phyloP scores from a whole-genome alignment of 352 stramenopile species.

The Phytophthora agathidicida region DNA sequence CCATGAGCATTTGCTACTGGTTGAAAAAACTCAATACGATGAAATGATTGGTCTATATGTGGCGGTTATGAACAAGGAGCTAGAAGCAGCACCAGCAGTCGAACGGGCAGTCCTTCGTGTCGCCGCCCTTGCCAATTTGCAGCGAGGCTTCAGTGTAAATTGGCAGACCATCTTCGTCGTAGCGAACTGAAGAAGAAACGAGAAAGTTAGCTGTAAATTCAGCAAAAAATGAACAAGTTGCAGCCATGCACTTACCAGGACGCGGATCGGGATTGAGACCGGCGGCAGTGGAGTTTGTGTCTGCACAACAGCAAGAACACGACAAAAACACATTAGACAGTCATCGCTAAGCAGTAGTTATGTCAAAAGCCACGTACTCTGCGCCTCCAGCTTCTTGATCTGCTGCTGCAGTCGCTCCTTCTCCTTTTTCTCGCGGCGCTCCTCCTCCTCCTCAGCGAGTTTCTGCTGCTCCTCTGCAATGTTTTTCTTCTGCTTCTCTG shows the following conservation, averaged over 20 bases:
- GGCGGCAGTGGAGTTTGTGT: conserved; percentile 76
- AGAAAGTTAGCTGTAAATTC: conserved; percentile 7
- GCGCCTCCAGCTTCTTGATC: conserved; percentile 82
- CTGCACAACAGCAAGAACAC: conserved; percentile 33
- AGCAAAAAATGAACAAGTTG: neutral
- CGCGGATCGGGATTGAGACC: conserved; percentile 74
- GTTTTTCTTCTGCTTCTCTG: conserved; percentile 74
- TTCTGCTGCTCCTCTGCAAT: conserved; percentile 62
- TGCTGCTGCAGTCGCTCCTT: conserved; percentile 73
- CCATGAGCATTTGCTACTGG: conserved; percentile 14
- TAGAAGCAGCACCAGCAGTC: conserved; percentile 93
- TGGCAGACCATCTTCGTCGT: conserved; percentile 84
- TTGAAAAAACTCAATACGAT: conserved; percentile 1
- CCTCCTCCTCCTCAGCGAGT: conserved; percentile 48
- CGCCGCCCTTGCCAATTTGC: conserved; percentile 82
- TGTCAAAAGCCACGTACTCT: conserved; percentile 68
- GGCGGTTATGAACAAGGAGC: conserved; percentile 1
- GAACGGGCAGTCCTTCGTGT: conserved; percentile 88
- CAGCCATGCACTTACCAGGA: conserved; percentile 51
- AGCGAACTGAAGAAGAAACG: conserved; percentile 56
- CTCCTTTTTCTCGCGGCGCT: conserved; percentile 54
- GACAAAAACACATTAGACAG: neutral
- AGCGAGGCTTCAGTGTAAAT: conserved; percentile 89
- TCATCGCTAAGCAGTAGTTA: neutral
- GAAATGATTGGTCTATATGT: conserved; percentile 19